These are phyloP conservation scores for Fusarium incarnatum DNA, from an alignment of 2,329 filamentous ascomycete species.

Conservation along the genomic window DNA sequence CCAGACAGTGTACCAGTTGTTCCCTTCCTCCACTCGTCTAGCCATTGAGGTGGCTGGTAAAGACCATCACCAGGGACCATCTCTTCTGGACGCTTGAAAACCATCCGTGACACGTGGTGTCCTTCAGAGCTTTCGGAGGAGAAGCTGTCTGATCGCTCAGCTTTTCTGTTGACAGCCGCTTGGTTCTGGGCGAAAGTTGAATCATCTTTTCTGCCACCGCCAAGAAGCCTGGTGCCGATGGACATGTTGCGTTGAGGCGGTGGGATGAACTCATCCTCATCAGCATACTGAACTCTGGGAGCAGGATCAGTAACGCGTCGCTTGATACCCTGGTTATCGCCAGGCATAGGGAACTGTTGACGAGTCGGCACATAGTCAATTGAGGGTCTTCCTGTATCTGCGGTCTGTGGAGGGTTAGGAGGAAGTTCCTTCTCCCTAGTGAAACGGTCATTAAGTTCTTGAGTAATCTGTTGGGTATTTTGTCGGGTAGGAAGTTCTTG, in stretches of 20 bases:
- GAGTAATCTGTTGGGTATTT: slow-evolving; percentile 27
- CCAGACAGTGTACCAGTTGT: slow-evolving; percentile 71
- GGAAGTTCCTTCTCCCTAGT: slow-evolving; percentile 53
- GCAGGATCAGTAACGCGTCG: slow-evolving; percentile 50
- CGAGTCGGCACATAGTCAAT: slow-evolving; percentile 25
- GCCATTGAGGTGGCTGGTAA: slow-evolving; percentile 69
- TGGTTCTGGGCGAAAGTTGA: slow-evolving; percentile 27
- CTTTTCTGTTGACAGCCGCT: slow-evolving; percentile 35
- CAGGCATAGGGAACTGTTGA: slow-evolving; percentile 31
- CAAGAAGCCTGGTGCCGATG: slow-evolving; percentile 31
- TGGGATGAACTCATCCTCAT: slow-evolving; percentile 47
- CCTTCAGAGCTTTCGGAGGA: slow-evolving; percentile 49
- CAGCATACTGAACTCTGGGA: slow-evolving; percentile 43
- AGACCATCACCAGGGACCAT: slow-evolving; percentile 63
- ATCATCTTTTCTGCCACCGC: slow-evolving; percentile 22
- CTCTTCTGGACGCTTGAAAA: slow-evolving; percentile 57
- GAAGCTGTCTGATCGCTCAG: slow-evolving; percentile 49
- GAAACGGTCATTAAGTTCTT: slow-evolving; percentile 41
- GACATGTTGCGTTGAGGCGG: slow-evolving; percentile 40
- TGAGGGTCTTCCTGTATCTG: slow-evolving; percentile 27
- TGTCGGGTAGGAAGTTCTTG: slow-evolving; percentile 30
- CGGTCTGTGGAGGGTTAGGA: slow-evolving; percentile 46
- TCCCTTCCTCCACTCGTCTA: slow-evolving; percentile 80
- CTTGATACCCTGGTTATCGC: slow-evolving; percentile 41
- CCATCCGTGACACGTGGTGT: slow-evolving; percentile 56